phyloP scores from a whole-genome alignment of 176 grass and related monocot genomes.

The Lolium perenne region DNA sequence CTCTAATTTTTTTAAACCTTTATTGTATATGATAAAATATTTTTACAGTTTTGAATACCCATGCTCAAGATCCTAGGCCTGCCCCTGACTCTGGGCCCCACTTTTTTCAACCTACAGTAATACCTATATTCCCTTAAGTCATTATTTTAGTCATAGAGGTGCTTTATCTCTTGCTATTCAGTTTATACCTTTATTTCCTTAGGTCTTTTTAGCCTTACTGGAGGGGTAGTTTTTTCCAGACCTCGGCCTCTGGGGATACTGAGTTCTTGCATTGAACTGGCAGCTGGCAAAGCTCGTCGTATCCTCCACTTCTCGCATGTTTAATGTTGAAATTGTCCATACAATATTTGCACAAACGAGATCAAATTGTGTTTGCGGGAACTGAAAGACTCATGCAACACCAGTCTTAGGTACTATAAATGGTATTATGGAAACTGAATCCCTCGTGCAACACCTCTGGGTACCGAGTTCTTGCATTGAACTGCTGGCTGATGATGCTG shows the following conservation, averaged over 20 bases:
- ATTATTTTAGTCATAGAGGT: neutral
- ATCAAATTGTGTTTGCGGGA: constrained; percentile 16
- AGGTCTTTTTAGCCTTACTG: neutral
- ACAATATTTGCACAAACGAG: neutral
- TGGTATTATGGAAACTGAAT: neutral
- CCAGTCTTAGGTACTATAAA: neutral
- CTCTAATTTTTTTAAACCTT: no score
- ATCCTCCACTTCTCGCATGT: neutral
- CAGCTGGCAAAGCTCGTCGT: constrained; percentile 1
- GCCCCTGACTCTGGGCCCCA: neutral
- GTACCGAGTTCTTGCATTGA: constrained; percentile 3
- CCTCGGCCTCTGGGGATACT: neutral
- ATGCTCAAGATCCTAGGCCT: no score
- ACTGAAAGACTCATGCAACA: neutral
- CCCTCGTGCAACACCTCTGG: neutral
- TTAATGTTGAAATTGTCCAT: constrained; percentile 14
- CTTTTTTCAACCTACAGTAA: neutral
- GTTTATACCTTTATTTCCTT: neutral
- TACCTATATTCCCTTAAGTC: neutral
- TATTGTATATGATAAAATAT: no score
- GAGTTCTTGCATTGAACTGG: neutral
- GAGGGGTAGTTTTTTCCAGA: neutral
- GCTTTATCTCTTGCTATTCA: neutral
- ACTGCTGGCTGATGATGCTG: neutral
- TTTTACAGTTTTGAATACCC: no score